Conservation (phyloP, 495 filamentous ascomycete genomes). For the Sphaerosporella brunnea region DNA sequence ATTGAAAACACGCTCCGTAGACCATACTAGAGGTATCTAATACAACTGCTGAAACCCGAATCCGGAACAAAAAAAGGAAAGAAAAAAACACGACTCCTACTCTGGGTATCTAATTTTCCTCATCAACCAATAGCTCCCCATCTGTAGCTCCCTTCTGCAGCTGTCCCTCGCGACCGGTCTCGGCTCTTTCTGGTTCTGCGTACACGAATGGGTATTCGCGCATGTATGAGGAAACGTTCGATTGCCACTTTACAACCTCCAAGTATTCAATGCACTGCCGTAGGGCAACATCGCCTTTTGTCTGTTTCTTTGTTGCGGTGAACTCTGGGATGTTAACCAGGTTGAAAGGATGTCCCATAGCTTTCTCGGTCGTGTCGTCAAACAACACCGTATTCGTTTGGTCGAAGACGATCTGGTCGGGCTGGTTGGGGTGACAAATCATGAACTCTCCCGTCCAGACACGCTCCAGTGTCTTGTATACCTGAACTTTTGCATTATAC, state of each 20-base stretch:
- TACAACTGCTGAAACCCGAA: no score
- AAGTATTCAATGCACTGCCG: constrained; percentile 29
- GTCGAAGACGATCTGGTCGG: constrained; percentile 36
- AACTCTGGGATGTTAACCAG: constrained; percentile 68
- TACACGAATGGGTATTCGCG: constrained; percentile 8
- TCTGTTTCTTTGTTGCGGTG: constrained; percentile 6
- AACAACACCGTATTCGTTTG: constrained; percentile 82
- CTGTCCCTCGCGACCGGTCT: background rate
- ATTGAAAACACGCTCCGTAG: no score
- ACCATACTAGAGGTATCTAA: no score
- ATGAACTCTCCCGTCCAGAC: constrained; percentile 50
- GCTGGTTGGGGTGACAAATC: constrained; percentile 31
- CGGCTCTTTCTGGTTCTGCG: background rate
- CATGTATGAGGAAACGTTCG: constrained; percentile 28
- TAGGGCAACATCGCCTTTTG: constrained; percentile 22
- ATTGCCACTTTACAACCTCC: constrained; percentile 27
- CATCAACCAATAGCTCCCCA: background rate
- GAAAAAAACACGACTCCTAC: no score
- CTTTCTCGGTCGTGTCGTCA: constrained; percentile 70
- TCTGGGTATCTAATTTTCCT: constrained; percentile 7
- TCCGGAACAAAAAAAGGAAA: no score
- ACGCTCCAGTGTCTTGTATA: constrained; percentile 63
- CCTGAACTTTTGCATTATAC: constrained; percentile 53
- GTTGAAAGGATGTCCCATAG: constrained; percentile 64
- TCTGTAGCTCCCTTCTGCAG: background rate